Evolutionary conservation across 805 yeast species (phyloP).

Genomic region (Teunomyces funiuensis): DNA sequence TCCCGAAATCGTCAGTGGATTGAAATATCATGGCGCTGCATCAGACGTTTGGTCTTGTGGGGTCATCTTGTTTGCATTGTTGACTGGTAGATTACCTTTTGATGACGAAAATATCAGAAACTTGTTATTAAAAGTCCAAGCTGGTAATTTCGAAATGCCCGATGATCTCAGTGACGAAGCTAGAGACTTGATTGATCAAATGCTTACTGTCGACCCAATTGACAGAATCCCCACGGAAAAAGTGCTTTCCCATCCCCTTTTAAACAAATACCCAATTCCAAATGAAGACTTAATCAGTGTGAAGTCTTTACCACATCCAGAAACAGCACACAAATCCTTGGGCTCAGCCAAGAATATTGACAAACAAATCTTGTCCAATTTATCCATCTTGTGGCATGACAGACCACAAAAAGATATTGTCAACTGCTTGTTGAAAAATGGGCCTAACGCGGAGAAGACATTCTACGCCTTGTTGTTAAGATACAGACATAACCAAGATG

Average conservation of each 20-base stretch:
- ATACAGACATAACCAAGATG: slow-evolving; percentile 42
- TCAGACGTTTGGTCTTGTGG: slow-evolving; percentile 91
- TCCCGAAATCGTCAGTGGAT: slow-evolving; percentile 80
- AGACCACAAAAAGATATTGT: slow-evolving; percentile 44
- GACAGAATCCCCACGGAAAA: slow-evolving; percentile 67
- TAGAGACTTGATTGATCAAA: slow-evolving; percentile 59
- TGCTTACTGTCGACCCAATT: slow-evolving; percentile 70
- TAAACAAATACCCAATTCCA: slow-evolving; percentile 50
- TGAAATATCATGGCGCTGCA: slow-evolving; percentile 78
- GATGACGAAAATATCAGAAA: slow-evolving; percentile 79
- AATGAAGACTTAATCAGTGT: slow-evolving; percentile 46
- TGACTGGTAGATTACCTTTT: slow-evolving; percentile 81
- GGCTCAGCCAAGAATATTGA: slow-evolving; percentile 50
- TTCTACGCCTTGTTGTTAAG: slow-evolving; percentile 46
- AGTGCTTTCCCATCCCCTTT: slow-evolving; percentile 59
- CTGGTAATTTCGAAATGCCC: slow-evolving; percentile 76
- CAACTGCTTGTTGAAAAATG: slow-evolving; percentile 34
- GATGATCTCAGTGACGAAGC: slow-evolving; percentile 62
- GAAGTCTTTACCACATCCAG: slow-evolving; percentile 53
- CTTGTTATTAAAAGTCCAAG: slow-evolving; percentile 69
- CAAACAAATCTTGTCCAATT: slow-evolving; percentile 51
- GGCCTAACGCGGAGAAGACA: slow-evolving; percentile 46
- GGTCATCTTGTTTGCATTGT: slow-evolving; percentile 71
- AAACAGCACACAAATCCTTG: slow-evolving; percentile 51
- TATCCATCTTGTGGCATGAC: slow-evolving; percentile 60